Percentiles rank a stretch among this genome's conserved stretches.
Evolutionary conservation across 2,329 filamentous ascomycete genomes (phyloP).

Genomic region (Verticillium tricorpus): DNA sequence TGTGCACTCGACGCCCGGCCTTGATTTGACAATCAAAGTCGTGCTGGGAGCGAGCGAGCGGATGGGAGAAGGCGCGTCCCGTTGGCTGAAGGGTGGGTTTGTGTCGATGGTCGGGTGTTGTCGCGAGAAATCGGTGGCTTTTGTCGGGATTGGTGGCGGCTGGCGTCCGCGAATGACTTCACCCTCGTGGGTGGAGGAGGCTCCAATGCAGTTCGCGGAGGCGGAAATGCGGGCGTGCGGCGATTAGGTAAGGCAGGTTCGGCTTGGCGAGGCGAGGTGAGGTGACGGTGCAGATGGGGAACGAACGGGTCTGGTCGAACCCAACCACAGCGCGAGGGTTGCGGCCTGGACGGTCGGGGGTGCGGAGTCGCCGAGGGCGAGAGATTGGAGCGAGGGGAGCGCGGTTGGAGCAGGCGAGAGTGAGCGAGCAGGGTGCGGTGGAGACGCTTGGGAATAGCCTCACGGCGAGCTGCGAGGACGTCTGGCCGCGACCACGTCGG

Average conservation of each 20-base stretch:
- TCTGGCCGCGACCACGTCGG: neutral
- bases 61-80: no score
- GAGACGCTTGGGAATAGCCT: slow-evolving; percentile 17
- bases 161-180: slow-evolving; percentile 14
- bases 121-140: neutral
- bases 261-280: neutral
- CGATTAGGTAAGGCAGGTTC: slow-evolving; percentile 11
- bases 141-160: neutral
- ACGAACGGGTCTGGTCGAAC: neutral
- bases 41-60: neutral
- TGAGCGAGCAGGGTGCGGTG: slow-evolving; percentile 11
- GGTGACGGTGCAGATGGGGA: neutral
- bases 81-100: neutral
- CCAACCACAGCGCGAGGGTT: neutral
- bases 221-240: slow-evolving; percentile 2
- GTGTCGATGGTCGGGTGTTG: neutral
- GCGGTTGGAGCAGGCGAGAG: slow-evolving; percentile 1
- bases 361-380: neutral
- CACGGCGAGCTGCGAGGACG: slow-evolving; percentile 5
- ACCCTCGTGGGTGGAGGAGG: slow-evolving; percentile 5
- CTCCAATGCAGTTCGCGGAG: neutral
- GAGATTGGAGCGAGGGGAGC: slow-evolving; percentile 6
- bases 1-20: neutral
- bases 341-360: neutral
- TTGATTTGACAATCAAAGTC: neutral